Conservation (phyloP, 2,329 filamentous ascomycete species). For the Penicillium rolfsii region DNA sequence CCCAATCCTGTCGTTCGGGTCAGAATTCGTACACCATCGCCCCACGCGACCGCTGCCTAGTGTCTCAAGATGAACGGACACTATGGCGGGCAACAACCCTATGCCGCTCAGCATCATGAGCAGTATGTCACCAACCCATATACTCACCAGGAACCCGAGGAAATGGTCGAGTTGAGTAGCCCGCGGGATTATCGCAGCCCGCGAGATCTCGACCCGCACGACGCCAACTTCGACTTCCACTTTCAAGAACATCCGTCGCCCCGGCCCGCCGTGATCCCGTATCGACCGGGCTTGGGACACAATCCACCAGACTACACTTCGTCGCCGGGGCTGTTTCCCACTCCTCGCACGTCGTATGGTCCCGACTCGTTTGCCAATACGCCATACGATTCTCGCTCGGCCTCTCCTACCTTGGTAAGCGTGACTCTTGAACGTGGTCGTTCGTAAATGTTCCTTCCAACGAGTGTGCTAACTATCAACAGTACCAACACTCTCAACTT, state of each 20-base stretch:
- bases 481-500: conserved; percentile 29
- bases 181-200: conserved; percentile 21
- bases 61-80: conserved; percentile 10
- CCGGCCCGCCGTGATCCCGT: conserved; percentile 25
- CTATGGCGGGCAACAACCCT: conserved; percentile 20
- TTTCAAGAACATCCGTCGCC: conserved; percentile 21
- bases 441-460: not conserved
- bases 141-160: conserved; percentile 27
- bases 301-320: conserved; percentile 29
- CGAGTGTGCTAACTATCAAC: conserved; percentile 3
- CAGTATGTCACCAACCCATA: conserved; percentile 3
- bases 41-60: not conserved
- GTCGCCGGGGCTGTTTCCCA: conserved; percentile 27
- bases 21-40: conserved; percentile 2
- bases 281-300: conserved; percentile 28
- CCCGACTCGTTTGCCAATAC: conserved; percentile 31
- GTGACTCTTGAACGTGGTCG: not conserved
- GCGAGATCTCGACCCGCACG: not conserved
- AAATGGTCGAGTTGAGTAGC: conserved; percentile 33
- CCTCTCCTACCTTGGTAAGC: conserved; percentile 38
- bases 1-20: conserved; percentile 13
- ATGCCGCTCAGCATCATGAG: conserved; percentile 12
- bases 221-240: conserved; percentile 26
- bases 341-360: conserved; percentile 23
- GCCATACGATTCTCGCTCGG: conserved; percentile 36